Evolutionary conservation across 441 rosid species (phyloP), one percentile per base, ranked within the genome.

Genomic region (Kokia cookei): DNA sequence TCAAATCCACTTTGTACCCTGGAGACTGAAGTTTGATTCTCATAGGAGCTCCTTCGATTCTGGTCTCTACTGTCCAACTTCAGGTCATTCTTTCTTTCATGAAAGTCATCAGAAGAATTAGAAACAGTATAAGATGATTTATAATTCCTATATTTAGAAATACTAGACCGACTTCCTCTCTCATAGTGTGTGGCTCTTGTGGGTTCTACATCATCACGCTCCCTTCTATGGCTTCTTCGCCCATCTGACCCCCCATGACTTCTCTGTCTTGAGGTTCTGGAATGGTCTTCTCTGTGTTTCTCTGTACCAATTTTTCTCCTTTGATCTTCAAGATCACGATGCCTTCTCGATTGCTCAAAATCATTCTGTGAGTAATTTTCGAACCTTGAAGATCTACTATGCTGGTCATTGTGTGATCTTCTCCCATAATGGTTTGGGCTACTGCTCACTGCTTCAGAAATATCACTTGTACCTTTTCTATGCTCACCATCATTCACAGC

Each of bases 1-100:
- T 84, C 92, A 83, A 91, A 91, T 73, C 75, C 79, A 78, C 80
- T 74, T 57, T 80, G 77, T 17, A 22, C 73, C 55, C 17, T 27
- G 65, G 75, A 42, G 47, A 80, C 76, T 59, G 80, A 74, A 71
- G 69, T 67, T 57, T 71, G 75, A 37, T 79, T 76, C 32, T 67
- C 76, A 45, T 48, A 74, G 26, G 71, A 73, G 66, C 65, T 77
- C 73, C 75, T 84, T 62, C 3, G 74, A 43, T 57, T 68, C 47
- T 77, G 81, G 63, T 78, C 76, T 50, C 77, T 77, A 64, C 3
- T 48, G 73, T 72, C 79, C 47, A 57, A 77, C 42, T 70, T 82
- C 35, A 64, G 54, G 60, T 67, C 60, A 74, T 77, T 74, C 72
- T 66, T 73, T 27, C 57, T 77, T 29, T 22, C 27, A 62, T 7